phyloP scores from a whole-genome alignment of 768 basidiomycete genomes.

The Paxillus rubicundulus region DNA sequence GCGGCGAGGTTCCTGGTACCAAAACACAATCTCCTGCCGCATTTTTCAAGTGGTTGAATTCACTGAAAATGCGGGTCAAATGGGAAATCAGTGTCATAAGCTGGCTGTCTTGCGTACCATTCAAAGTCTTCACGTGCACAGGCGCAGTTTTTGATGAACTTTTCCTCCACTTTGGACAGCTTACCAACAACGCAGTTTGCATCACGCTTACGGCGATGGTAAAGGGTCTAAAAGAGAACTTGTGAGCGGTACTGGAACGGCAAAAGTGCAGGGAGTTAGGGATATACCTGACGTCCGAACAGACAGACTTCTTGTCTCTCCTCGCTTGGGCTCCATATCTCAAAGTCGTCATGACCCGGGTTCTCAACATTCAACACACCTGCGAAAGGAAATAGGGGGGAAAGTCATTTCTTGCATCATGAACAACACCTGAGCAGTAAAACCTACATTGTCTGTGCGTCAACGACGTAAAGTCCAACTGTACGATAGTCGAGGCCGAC shows the following conservation, averaged over 20 bases:
- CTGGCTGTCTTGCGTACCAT: slow-evolving; percentile 58
- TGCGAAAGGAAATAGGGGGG: slow-evolving; percentile 36
- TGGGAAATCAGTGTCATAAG: background rate
- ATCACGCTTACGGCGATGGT: slow-evolving; percentile 81
- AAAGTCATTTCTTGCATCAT: background rate
- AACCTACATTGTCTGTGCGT: slow-evolving; percentile 72
- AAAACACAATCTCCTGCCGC: slow-evolving; percentile 72
- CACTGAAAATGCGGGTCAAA: slow-evolving; percentile 46
- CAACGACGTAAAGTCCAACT: slow-evolving; percentile 85
- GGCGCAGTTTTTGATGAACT: slow-evolving; percentile 65
- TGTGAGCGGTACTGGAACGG: slow-evolving; percentile 1
- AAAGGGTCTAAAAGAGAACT: slow-evolving; percentile 60
- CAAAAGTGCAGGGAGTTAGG: background rate
- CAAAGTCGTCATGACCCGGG: slow-evolving; percentile 88
- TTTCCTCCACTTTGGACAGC: slow-evolving; percentile 49
- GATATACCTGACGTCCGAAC: slow-evolving; percentile 81
- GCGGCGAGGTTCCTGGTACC: slow-evolving; percentile 62
- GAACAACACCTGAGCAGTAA: background rate
- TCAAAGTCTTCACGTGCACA: slow-evolving; percentile 85
- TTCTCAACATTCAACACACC: slow-evolving; percentile 69
- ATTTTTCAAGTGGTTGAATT: slow-evolving; percentile 87
- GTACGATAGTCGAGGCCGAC: slow-evolving; percentile 54
- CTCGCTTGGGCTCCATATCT: slow-evolving; percentile 94
- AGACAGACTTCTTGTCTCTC: slow-evolving; percentile 84
- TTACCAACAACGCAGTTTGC: slow-evolving; percentile 83